Conservation (phyloP, 192 early-diverging fungal genomes). For the Coemansia biformis region DNA sequence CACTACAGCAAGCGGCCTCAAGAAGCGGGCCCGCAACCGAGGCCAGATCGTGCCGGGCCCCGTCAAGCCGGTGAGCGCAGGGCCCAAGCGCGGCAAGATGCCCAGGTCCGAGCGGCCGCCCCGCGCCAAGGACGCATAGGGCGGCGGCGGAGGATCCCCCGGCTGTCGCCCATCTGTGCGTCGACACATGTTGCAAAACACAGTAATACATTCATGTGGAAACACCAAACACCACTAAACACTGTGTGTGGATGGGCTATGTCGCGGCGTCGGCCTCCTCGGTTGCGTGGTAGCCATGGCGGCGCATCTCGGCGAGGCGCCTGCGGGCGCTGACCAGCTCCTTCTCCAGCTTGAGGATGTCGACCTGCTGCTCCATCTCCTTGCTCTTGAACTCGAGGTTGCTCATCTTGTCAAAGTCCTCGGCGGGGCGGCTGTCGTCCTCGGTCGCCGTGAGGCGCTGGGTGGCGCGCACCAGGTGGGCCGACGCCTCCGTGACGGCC, state of each 20-base stretch:
- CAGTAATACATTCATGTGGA: too few relatives aligned
- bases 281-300: constrained; percentile 66
- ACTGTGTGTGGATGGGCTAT: too few relatives aligned
- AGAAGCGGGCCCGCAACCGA: constrained; percentile 22
- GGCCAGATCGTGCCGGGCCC: background rate
- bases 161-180: too few relatives aligned
- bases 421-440: constrained; percentile 50
- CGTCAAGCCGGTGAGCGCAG: background rate
- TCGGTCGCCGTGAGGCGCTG: constrained; percentile 73
- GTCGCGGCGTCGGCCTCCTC: constrained; percentile 29
- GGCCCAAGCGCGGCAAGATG: constrained; percentile 16
- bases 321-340: constrained; percentile 80
- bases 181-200: too few relatives aligned
- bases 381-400: constrained; percentile 90
- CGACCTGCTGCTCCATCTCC: constrained; percentile 98
- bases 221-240: too few relatives aligned
- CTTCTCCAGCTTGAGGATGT: constrained; percentile 92
- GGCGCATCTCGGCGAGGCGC: constrained; percentile 88
- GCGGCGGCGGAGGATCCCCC: too few relatives aligned
- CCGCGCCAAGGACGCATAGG: constrained; percentile 4
- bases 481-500: constrained; percentile 86
- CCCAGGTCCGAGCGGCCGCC: constrained; percentile 20
- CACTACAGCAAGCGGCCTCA: constrained; percentile 1
- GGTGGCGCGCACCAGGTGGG: constrained; percentile 86
- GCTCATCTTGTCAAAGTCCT: constrained; percentile 71